Conservation (phyloP, 1,284 basidiomycete species). For the Afroboletus lepidellus region DNA sequence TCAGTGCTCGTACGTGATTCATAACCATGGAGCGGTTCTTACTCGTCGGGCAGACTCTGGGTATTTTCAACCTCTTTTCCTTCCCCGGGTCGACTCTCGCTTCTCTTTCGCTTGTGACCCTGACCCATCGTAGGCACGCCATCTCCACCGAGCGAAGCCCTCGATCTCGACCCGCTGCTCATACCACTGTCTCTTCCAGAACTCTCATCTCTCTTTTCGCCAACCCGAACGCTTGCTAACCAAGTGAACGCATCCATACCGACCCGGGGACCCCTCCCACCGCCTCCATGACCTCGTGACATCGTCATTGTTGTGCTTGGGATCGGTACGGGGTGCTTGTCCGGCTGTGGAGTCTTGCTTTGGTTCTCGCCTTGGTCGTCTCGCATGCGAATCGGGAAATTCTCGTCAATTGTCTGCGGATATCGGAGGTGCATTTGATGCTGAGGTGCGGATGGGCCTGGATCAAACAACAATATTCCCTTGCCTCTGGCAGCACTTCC, state of each 20-base stretch:
- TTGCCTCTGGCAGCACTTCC: conserved; percentile 39
- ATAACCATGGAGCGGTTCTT: conserved; percentile 26
- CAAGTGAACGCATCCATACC: conserved; percentile 71
- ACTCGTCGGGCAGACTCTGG: conserved; percentile 80
- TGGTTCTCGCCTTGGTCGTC: conserved; percentile 21
- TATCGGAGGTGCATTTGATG: conserved; percentile 23
- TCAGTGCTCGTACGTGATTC: conserved; percentile 9
- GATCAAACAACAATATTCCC: conserved; percentile 26
- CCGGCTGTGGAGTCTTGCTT: conserved; percentile 8
- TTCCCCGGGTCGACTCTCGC: conserved; percentile 46
- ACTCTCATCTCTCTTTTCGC: conserved; percentile 47
- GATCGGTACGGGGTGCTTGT: conserved; percentile 25
- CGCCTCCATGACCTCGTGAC: conserved; percentile 62
- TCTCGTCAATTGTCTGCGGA: conserved; percentile 14
- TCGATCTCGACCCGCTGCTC: conserved; percentile 38
- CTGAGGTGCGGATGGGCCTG: conserved; percentile 12
- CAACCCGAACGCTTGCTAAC: conserved; percentile 70
- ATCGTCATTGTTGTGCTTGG: conserved; percentile 31
- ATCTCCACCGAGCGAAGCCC: conserved; percentile 27
- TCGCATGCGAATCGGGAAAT: conserved; percentile 14
- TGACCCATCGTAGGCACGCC: conserved; percentile 16
- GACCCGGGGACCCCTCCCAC: conserved; percentile 51
- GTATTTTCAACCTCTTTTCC: conserved; percentile 41
- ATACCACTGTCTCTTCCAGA: conserved; percentile 51
- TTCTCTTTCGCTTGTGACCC: conserved; percentile 36